Evolutionary conservation across 805 yeast species (phyloP), one percentile per base, ranked within the genome.

Genomic region (Saccharomycopsis sp.): DNA sequence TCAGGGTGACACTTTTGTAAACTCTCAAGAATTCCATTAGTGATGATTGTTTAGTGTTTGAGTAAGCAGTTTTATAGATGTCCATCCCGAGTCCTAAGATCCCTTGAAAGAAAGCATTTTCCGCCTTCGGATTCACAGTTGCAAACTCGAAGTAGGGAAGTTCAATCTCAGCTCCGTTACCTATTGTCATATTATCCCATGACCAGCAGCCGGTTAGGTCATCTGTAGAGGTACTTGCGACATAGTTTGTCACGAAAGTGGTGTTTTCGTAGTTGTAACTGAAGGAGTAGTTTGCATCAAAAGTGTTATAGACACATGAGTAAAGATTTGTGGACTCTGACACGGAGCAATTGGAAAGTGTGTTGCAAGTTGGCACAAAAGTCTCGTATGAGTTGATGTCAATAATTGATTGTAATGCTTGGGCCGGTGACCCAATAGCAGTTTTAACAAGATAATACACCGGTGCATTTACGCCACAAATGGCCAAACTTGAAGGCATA

Each of bases 391-490:
- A 51, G 50, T 59, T 59, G 44, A 59, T 59, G 29, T 59, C 62
- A 24, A 59, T 24, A 4, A 57, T 16, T 2, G 60, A 47, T 47
- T 59, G 57, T 16, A 57, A 47, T 1, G 46, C 23, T 50, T 59
- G 62, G 15, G 55, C 52, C 9, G 62, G 62, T 9, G 62, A 54
- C 3, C 62, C 62, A 12, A 59, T 48, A 16, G 16, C 47, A 2
- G 29, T 40, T 24, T 54, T 57, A 9, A 52, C 44, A 14, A 59
- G 48, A 21, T 59, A 59, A 40, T 34, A 54, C 4, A 59, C 58
- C 15, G 62, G 62, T 4, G 56, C 23, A 47, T 59, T 59, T n/a
- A 59, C 62, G 2, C 62, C 62, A 24, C 62, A 59, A 21, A 59
- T 56, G 5, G 62, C 47, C 15, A 59, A 24, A 2, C 50, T 54